phyloP scores from a whole-genome alignment of 306 rosid genomes.

The Betula pendula region DNA sequence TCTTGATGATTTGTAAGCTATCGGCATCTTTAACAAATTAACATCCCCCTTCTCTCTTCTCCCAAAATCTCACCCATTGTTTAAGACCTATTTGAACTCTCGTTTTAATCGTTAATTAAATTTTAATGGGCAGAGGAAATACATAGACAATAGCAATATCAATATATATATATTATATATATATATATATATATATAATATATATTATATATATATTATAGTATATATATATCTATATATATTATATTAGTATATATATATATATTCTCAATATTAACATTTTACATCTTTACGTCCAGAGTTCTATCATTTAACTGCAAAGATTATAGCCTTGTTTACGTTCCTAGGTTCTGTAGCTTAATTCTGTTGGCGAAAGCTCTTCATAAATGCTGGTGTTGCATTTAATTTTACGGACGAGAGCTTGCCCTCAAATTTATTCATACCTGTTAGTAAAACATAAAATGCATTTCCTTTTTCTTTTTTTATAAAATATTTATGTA shows the following conservation, averaged over 20 bases:
- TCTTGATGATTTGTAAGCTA: not conserved
- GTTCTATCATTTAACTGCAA: not conserved
- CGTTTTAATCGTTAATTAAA: not conserved
- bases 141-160: too few species aligned
- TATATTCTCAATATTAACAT: not conserved
- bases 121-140: not conserved
- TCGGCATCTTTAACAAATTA: not conserved
- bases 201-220: too few species aligned
- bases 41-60: too few species aligned
- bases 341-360: not conserved
- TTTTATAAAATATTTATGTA: not conserved
- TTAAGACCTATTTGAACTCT: not conserved
- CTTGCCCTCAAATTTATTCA: not conserved
- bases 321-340: not conserved
- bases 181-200: too few species aligned
- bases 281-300: not conserved
- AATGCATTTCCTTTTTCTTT: not conserved
- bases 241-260: too few species aligned
- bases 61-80: not conserved
- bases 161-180: too few species aligned
- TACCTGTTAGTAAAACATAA: not conserved
- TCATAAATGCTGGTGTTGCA: not conserved
- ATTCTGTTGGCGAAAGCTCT: not conserved
- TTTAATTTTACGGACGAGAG: not conserved
- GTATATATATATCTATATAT: too few species aligned